These are phyloP conservation scores for Mrakia blollopis DNA, from an alignment of 768 basidiomycete species.

Conservation along the genomic window DNA sequence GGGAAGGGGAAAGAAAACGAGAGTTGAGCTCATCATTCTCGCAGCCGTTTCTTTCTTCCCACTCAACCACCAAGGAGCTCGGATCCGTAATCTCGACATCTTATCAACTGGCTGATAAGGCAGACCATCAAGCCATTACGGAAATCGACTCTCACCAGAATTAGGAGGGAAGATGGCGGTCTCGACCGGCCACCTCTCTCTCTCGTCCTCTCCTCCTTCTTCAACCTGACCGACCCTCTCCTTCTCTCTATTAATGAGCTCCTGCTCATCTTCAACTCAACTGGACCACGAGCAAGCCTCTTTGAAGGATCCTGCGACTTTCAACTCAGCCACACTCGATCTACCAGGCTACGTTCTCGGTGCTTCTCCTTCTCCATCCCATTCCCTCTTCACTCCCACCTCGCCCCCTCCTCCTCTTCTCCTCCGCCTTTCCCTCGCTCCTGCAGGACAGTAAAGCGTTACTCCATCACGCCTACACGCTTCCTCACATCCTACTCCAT, in stretches of 20 bases:
- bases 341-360: background rate
- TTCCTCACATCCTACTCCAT: background rate
- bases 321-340: background rate
- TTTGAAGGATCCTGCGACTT: background rate
- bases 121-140: too few species aligned
- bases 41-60: background rate
- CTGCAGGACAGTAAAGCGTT: slow-evolving; percentile 3
- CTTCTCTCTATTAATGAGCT: background rate
- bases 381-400: background rate
- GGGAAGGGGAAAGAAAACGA: background rate
- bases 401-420: background rate
- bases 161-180: background rate
- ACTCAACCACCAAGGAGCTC: background rate
- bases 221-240: background rate
- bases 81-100: background rate
- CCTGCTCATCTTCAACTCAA: too few species aligned
- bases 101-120: too few species aligned
- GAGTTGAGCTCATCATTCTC: background rate
- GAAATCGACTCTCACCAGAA: too few species aligned
- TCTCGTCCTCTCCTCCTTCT: background rate
- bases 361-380: background rate
- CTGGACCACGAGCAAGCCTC: too few species aligned
- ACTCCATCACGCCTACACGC: background rate
- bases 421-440: background rate
- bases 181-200: background rate